Evolutionary conservation across 331 rosid species (phyloP).

Genomic region (Cydonia oblonga): DNA sequence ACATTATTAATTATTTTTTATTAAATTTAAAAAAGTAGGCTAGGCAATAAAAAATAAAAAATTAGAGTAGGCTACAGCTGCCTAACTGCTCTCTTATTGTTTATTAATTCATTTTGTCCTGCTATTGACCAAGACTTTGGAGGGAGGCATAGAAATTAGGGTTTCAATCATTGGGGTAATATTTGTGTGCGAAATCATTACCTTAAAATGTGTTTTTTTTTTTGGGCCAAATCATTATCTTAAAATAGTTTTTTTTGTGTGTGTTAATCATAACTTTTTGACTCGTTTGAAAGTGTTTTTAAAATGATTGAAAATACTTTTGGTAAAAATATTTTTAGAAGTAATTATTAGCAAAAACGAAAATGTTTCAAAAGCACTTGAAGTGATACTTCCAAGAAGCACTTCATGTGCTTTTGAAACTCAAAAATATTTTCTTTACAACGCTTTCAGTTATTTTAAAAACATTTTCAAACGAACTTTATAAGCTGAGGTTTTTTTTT

Average conservation of each 20-base stretch:
- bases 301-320: too few species aligned
- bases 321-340: too few species aligned
- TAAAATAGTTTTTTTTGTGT: neutral
- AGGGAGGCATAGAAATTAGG: neutral
- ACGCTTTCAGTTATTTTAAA: too few species aligned
- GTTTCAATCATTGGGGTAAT: neutral
- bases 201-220: too few species aligned
- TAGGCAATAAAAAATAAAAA: neutral
- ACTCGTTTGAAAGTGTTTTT: rapidly evolving
- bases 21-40: constrained; percentile 10
- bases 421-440: too few species aligned
- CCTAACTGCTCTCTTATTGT: neutral
- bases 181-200: neutral
- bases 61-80: neutral
- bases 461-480: too few species aligned
- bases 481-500: neutral
- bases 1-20: neutral
- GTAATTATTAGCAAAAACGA: too few species aligned
- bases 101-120: neutral
- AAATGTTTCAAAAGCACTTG: too few species aligned
- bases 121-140: neutral
- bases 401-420: too few species aligned
- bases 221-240: neutral
- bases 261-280: neutral
- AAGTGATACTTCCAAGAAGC: too few species aligned